phyloP scores from a whole-genome alignment of 495 filamentous ascomycete genomes.

The Chaetomium fimeti region DNA sequence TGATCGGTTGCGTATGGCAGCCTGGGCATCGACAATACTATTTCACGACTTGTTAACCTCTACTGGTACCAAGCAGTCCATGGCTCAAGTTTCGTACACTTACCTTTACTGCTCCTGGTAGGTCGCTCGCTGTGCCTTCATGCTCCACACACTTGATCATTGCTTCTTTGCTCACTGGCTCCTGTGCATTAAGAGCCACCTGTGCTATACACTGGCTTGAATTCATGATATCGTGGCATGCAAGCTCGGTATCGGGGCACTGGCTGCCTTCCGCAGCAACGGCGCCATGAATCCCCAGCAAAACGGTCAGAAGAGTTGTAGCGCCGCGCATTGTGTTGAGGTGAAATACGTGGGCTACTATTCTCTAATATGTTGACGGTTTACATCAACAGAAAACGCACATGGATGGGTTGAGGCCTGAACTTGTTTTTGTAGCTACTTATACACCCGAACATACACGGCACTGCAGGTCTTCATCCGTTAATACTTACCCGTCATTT shows the following conservation, averaged over 20 bases:
- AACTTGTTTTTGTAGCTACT: neutral
- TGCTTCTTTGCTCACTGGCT: neutral
- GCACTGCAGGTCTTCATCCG: too few relatives aligned
- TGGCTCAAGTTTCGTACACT: neutral
- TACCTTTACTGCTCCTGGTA: slow-evolving; percentile 7
- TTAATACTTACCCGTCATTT: neutral
- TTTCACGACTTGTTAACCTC: neutral
- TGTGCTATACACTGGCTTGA: slow-evolving; percentile 3
- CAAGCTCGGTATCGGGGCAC: neutral
- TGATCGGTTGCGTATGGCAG: neutral
- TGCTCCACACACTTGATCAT: slow-evolving; percentile 8
- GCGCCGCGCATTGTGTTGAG: neutral
- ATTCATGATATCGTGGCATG: slow-evolving; percentile 3
- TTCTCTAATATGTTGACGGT: neutral
- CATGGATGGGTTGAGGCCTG: too few relatives aligned
- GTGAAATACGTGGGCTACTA: neutral
- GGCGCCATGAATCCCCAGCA: neutral
- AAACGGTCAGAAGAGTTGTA: neutral
- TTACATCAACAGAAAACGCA: neutral
- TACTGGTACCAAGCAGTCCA: too few relatives aligned
- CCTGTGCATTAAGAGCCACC: neutral
- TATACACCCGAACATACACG: too few relatives aligned
- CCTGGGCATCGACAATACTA: slow-evolving; percentile 1
- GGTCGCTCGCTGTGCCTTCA: neutral
- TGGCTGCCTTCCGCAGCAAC: neutral